A percentile compares a stretch with the other conserved stretches of the same genome.
Evolutionary conservation across 2,329 filamentous ascomycete genomes (phyloP).

Genomic region (Scedosporium aurantiacum): DNA sequence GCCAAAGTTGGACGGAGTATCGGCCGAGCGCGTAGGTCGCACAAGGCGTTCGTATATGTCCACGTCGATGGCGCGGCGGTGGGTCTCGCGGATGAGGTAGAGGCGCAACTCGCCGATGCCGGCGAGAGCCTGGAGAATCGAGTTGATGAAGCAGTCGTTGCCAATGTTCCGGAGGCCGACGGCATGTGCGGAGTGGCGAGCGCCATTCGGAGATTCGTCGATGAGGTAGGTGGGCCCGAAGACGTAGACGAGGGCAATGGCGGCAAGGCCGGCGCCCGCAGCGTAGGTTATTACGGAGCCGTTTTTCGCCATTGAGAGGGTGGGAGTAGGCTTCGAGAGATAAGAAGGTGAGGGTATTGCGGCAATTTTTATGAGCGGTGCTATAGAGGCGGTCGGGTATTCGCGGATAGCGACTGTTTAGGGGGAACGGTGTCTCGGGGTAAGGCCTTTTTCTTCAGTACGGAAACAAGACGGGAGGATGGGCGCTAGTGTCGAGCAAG

Average conservation of each 20-base stretch:
- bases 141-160: slow-evolving; percentile 97
- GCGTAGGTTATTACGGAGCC: slow-evolving; percentile 64
- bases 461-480: too few species aligned
- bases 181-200: slow-evolving; percentile 66
- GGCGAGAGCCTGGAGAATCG: slow-evolving; percentile 83
- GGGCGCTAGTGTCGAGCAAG: too few species aligned
- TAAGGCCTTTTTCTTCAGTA: too few species aligned
- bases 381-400: too few species aligned
- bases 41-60: slow-evolving; percentile 61
- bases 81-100: slow-evolving; percentile 86
- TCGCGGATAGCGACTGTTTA: too few species aligned
- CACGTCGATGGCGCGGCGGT: slow-evolving; percentile 70
- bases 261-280: slow-evolving; percentile 87
- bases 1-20: background rate
- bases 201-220: slow-evolving; percentile 50
- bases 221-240: slow-evolving; percentile 96
- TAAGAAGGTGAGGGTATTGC: background rate
- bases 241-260: slow-evolving; percentile 90
- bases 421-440: too few species aligned
- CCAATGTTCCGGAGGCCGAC: slow-evolving; percentile 84
- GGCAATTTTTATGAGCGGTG: background rate
- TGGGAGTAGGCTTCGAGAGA: background rate
- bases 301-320: background rate
- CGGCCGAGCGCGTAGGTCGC: slow-evolving; percentile 21
- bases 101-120: slow-evolving; percentile 79